Evolutionary conservation across 2,329 filamentous ascomycete genomes (phyloP), one percentile per base, ranked within the genome.

Genomic region (Aspergillus aculeatus): DNA sequence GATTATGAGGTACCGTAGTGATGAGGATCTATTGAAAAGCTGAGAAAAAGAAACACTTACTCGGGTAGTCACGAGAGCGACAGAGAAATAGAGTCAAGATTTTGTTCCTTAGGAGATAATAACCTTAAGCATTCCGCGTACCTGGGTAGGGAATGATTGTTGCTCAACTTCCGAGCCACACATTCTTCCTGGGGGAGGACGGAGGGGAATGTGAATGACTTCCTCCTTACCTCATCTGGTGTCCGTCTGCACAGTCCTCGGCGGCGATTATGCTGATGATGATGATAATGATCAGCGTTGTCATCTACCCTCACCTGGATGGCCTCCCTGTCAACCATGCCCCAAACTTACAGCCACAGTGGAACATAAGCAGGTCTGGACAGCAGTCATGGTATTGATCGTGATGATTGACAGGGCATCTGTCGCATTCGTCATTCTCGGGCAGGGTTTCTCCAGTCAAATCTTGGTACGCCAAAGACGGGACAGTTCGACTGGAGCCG

Each of bases 391-490:
- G 9, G 53, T 32, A 48, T 32, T n/a, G 24, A 55, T 32, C 29
- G 2, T 6, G 53, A 48, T 48, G 50, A 51, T 48, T 38, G 49
- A 53, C 50, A 50, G 57, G 56, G 54, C 50, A 48, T 57, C 44
- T 57, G 49, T 59, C 62, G 53, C 38, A 61, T 60, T 62, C 51
- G 52, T 59, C 59, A 62, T 60, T 44, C 47, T 55, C 32, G 47
- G 49, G 51, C 60, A 54, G 44, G 57, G 56, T 60, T 65, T 62
- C 62, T 61, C 62, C 56, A 56, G 62, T 47, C 52, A 54, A 66
- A 66, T 65, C 62, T 67, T 67, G 65, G 64, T 66, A 63, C 64
- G 47, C 62, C 62, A 63, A 62, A 60, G 57, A 57, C 63, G 61
- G 64, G 58, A 63, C 38, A 44, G 50, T 60, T 32, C 50, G 54